Evolutionary conservation across 1,139 yeast genomes (phyloP).

Genomic region (Spencermartinsiella ligniputridi): DNA sequence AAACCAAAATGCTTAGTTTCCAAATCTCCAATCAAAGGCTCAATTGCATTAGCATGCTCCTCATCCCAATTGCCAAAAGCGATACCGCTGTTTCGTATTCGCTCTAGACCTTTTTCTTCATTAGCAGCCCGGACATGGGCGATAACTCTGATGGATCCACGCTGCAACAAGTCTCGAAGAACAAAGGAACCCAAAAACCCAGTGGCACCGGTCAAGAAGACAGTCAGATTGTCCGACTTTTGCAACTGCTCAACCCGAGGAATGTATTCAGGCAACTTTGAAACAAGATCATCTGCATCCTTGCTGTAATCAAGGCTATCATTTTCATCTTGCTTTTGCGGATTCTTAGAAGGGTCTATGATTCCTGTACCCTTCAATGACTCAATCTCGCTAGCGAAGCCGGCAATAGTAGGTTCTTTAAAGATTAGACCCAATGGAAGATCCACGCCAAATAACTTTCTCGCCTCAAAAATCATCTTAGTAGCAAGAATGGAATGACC

Average conservation of each 20-base stretch:
- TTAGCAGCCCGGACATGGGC: conserved; percentile 91
- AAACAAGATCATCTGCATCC: conserved; percentile 64
- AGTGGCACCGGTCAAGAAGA: conserved; percentile 91
- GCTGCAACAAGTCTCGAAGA: conserved; percentile 64
- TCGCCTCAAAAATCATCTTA: conserved; percentile 88
- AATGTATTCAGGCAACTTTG: conserved; percentile 43
- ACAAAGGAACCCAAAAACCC: conserved; percentile 95
- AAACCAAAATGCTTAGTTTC: conserved; percentile 70
- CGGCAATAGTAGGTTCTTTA: conserved; percentile 78
- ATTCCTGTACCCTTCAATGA: conserved; percentile 45
- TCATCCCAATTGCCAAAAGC: conserved; percentile 87
- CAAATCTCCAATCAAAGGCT: conserved; percentile 80
- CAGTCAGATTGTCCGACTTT: conserved; percentile 44
- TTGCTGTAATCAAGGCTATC: conserved; percentile 53
- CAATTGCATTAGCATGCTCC: conserved; percentile 51
- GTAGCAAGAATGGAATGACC: conserved; percentile 98
- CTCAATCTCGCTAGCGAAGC: conserved; percentile 71
- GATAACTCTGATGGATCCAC: conserved; percentile 47
- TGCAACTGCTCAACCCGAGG: conserved; percentile 35
- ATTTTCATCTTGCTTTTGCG: conserved; percentile 39
- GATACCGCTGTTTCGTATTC: conserved; percentile 70
- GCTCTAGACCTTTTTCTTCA: conserved; percentile 62
- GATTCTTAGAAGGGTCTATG: conserved; percentile 24
- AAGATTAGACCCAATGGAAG: conserved; percentile 87
- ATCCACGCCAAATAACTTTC: conserved; percentile 72